These are phyloP conservation scores for Corynascus novoguineensis DNA, from an alignment of 495 filamentous ascomycete species.

Conservation along the genomic window DNA sequence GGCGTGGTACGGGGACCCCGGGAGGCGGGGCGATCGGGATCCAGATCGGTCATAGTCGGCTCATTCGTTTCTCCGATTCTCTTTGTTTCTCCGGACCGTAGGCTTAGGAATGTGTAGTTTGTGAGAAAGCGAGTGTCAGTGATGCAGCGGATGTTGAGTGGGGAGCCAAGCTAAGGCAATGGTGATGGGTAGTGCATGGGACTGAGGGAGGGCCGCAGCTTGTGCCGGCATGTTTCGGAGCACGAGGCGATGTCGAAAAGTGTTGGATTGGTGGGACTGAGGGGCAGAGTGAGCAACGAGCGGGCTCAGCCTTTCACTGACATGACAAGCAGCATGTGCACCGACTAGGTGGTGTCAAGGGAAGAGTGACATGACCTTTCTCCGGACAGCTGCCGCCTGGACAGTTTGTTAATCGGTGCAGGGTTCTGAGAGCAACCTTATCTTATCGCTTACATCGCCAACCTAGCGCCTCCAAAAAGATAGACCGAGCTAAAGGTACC, in stretches of 20 bases:
- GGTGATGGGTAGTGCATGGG: background rate
- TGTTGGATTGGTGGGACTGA: background rate
- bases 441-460: constrained; percentile 16
- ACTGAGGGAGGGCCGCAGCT: background rate
- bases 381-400: background rate
- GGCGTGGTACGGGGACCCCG: constrained; percentile 16
- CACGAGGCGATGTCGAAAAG: background rate
- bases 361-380: background rate
- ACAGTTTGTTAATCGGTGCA: background rate
- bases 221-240: background rate
- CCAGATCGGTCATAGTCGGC: constrained; percentile 23
- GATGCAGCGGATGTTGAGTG: background rate
- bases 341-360: background rate
- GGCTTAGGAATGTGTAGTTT: background rate
- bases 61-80: background rate
- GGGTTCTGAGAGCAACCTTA: background rate
- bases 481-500: background rate
- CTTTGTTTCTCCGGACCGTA: background rate
- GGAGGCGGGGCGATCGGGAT: constrained; percentile 24
- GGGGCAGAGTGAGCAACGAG: background rate
- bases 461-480: background rate
- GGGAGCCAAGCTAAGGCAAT: background rate
- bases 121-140: background rate
- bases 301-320: background rate
- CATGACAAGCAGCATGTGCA: background rate